These are phyloP conservation scores for Circinella minor DNA, from an alignment of 371 early-diverging fungal species.

Conservation along the genomic window DNA sequence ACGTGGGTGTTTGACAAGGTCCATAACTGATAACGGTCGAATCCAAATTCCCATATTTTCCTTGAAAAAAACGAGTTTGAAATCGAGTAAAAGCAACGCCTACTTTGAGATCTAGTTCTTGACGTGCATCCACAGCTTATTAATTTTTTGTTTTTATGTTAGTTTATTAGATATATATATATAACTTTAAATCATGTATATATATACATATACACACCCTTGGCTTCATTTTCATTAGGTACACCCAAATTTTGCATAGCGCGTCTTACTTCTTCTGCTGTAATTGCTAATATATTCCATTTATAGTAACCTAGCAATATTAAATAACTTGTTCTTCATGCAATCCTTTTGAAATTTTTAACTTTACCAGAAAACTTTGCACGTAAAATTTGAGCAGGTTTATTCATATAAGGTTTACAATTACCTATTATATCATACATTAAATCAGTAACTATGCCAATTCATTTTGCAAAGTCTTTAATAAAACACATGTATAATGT, in stretches of 20 bases:
- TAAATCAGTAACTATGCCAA: too few species aligned
- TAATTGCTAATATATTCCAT: conserved; percentile 38
- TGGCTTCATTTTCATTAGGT: conserved; percentile 64
- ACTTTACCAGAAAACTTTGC: conserved; percentile 57
- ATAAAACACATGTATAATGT: too few species aligned
- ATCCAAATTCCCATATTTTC: conserved; percentile 59
- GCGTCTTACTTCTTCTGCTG: conserved; percentile 55
- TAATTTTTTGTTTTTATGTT: background rate
- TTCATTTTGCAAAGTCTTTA: too few species aligned
- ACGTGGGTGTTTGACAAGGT: conserved; percentile 63
- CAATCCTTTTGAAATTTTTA: background rate
- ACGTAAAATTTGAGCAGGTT: conserved; percentile 40
- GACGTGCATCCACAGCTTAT: conserved; percentile 69
- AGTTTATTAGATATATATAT: too few species aligned
- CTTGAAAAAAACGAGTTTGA: conserved; percentile 56
- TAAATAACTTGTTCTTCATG: background rate
- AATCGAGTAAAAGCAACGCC: conserved; percentile 70
- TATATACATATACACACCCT: conserved; percentile 26
- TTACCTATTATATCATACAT: background rate
- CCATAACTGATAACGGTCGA: conserved; percentile 70
- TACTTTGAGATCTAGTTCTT: conserved; percentile 75
- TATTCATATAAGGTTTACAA: background rate
- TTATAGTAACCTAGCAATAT: background rate
- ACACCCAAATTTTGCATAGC: conserved; percentile 58
- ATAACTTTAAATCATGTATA: background rate